These are phyloP conservation scores for Auxenochlorella protothecoides DNA, from an alignment of 139 green algal species.

Conservation along the genomic window DNA sequence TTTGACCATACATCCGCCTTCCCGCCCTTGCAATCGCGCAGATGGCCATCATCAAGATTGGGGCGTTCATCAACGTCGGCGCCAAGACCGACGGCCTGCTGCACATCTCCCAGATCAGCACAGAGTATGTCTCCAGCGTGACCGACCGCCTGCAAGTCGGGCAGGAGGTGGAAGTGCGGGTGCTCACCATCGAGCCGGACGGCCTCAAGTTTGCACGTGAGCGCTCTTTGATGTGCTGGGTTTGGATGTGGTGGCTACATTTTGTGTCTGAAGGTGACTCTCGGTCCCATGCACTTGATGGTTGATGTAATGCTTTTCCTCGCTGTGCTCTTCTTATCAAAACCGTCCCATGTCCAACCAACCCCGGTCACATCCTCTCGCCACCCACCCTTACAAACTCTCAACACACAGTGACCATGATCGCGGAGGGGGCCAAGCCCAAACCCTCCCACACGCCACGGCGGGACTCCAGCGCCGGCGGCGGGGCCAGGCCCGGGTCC, in stretches of 20 bases:
- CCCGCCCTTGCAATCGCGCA: background rate
- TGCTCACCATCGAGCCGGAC: slow-evolving; percentile 43
- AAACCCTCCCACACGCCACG: no score
- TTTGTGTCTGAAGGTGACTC: no score
- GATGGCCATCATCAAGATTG: slow-evolving; percentile 48
- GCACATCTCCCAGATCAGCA: slow-evolving; percentile 83
- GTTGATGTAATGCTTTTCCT: no score
- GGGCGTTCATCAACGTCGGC: slow-evolving; percentile 91
- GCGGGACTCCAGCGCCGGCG: background rate
- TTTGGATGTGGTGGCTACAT: no score
- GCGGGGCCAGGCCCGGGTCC: slow-evolving; percentile 3
- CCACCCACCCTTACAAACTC: no score
- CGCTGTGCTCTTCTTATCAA: no score
- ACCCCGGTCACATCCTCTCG: no score
- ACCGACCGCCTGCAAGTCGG: background rate
- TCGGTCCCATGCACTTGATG: no score
- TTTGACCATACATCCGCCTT: background rate
- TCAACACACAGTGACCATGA: slow-evolving; percentile 30
- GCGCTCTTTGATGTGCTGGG: background rate
- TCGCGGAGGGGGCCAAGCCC: slow-evolving; percentile 9
- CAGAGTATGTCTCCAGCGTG: no score
- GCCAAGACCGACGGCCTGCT: slow-evolving; percentile 72
- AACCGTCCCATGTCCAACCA: no score
- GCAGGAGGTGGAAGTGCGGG: slow-evolving; percentile 30
- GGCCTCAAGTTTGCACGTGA: slow-evolving; percentile 24